phyloP scores from a whole-genome alignment of 495 filamentous ascomycete genomes.

The Cryomyces minteri region DNA sequence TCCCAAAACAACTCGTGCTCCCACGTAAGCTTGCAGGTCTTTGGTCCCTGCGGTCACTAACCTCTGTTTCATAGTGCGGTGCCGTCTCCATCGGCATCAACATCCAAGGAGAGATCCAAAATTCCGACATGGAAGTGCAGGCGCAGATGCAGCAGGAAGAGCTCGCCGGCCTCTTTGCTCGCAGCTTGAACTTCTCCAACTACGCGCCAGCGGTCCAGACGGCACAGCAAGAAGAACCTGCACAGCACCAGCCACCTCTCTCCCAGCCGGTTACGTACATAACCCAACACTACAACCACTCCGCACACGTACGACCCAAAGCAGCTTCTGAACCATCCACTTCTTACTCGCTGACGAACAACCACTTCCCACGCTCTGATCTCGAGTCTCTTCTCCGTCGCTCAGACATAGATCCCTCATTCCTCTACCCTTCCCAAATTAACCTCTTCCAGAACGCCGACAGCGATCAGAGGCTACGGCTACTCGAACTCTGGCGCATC shows the following conservation, averaged over 20 bases:
- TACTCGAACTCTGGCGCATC: conserved; percentile 24
- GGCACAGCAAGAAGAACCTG: conserved; percentile 1
- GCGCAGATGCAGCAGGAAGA: conserved; percentile 20
- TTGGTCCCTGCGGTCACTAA: conserved; percentile 6
- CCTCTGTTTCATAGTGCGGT: conserved; percentile 18
- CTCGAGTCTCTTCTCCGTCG: conserved; percentile 13
- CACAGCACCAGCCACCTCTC: background rate
- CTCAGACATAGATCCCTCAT: conserved; percentile 18
- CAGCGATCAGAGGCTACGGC: conserved; percentile 18
- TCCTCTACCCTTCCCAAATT: conserved; percentile 20
- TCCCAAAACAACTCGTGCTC: conserved; percentile 17
- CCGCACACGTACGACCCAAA: conserved; percentile 14
- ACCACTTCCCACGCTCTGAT: conserved; percentile 8
- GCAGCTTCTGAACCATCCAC: conserved; percentile 7
- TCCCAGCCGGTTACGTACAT: conserved; percentile 14
- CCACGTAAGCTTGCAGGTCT: conserved; percentile 16
- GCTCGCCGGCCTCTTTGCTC: conserved; percentile 18
- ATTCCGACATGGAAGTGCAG: conserved; percentile 9
- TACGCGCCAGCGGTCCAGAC: background rate
- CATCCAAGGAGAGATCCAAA: conserved; percentile 3
- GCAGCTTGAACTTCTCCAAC: conserved; percentile 13
- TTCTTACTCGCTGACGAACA: conserved; percentile 5
- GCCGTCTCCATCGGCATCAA: conserved; percentile 15
- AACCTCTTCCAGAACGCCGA: conserved; percentile 21
- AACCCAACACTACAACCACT: conserved; percentile 21